Base-by-base conservation (phyloP, 2,329 filamentous ascomycete species). In the Talaromyces pinophilus region DNA sequence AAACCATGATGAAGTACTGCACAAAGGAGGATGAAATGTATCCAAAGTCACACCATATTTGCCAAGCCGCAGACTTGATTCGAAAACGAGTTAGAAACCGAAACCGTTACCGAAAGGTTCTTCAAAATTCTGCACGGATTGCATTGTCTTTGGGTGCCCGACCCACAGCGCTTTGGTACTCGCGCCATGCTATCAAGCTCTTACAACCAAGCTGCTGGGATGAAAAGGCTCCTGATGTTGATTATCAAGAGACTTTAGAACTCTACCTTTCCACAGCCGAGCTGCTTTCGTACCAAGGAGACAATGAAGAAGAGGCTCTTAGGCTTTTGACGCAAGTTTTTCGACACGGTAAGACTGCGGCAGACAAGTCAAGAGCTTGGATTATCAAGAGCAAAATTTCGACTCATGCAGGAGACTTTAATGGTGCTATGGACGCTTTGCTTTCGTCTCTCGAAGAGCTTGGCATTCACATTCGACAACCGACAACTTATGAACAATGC, bases 361-460 rank as follows among this genome's bases (percentile, higher is more conserved):
- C 91, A 5, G 93, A 96, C 77, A 95, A 92, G 79, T 91, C 92
- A 1, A 89, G 91, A 8, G 92, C 92, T 0, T 96, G 90, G 81
- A 90, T 97, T 48, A 82, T 97, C 42, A 89, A 92, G 74, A 93
- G 92, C 5, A 87, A 92, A 60, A 90, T 97, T 55, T 87, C 89
- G 72, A 87, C 90, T 1, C 88, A 93, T 72, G 85, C 85, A 64
- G 92, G 93, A 1, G 87, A 96, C 69, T 87, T 88, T 33, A 79
- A 83, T 25, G 85, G 85, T 4, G 91, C 93, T 0, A 87, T 96
- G 71, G 79, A 84, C 38, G 86, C 87, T 0, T 81, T 97, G 28
- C 89, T 89, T 72, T 85, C 88, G 55, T 93, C 91, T 68, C 80
- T 97, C 17, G 81, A 79, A 33, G 89, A 89, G 13, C 83, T 97